These are phyloP conservation scores for Leucosporidium yakuticum DNA, from an alignment of 768 basidiomycete species.

Conservation along the genomic window DNA sequence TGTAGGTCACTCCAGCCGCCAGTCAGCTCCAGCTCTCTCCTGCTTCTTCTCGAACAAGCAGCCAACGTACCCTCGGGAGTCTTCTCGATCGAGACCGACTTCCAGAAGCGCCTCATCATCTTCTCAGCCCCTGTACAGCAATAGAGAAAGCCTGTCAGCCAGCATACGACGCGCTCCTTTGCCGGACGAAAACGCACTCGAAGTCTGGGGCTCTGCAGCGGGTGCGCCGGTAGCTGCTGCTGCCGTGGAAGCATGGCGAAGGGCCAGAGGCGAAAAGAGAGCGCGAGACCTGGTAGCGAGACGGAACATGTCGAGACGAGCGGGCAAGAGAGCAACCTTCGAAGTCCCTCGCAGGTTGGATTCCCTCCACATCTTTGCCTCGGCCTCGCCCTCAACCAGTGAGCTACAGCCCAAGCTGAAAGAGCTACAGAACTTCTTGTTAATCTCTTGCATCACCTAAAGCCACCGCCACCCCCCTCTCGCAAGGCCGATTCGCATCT, in stretches of 20 bases:
- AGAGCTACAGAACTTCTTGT: not conserved
- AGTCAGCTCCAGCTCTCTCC: not conserved
- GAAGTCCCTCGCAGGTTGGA: not conserved
- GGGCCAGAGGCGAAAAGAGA: not conserved
- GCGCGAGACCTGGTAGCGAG: not conserved
- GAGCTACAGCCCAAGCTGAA: not conserved
- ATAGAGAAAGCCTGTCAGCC: not conserved
- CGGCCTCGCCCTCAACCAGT: too few relatives aligned
- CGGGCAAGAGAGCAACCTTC: not conserved
- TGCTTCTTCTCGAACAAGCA: not conserved
- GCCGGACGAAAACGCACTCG: not conserved
- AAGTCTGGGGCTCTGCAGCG: conserved; percentile 7
- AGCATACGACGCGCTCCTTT: too few relatives aligned
- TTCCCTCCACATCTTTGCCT: not conserved
- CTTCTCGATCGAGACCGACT: conserved; percentile 69
- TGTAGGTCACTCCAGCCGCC: not conserved
- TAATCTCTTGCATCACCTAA: not conserved
- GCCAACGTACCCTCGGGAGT: conserved; percentile 44
- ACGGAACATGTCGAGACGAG: not conserved
- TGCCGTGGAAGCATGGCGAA: not conserved
- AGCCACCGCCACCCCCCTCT: not conserved
- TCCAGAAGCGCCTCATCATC: conserved; percentile 89
- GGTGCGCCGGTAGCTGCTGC: not conserved
- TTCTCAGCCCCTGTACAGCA: conserved; percentile 66
- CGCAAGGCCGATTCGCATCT: not conserved